phyloP scores from a whole-genome alignment of 805 yeast genomes.

The Tetrapisispora pingtungensis region DNA sequence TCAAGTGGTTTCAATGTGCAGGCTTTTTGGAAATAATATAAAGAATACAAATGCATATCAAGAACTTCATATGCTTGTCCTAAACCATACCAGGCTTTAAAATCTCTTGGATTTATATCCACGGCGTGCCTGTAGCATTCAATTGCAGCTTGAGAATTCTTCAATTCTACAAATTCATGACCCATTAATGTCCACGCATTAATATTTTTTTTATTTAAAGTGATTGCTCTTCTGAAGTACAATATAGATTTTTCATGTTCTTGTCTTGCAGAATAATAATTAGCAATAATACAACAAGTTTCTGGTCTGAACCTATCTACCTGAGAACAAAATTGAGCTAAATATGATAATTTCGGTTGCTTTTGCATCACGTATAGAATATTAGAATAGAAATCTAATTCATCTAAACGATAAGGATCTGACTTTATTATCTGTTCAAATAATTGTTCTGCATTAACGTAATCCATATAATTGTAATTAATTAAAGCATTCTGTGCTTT shows the following conservation, averaged over 20 bases:
- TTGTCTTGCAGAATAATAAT: conserved; percentile 81
- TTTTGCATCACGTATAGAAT: conserved; percentile 91
- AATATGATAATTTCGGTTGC: conserved; percentile 66
- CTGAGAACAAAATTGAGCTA: conserved; percentile 77
- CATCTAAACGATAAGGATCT: conserved; percentile 86
- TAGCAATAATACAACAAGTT: conserved; percentile 89
- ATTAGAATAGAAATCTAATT: conserved; percentile 88
- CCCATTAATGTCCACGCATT: conserved; percentile 99
- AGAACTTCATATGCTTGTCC: conserved; percentile 97
- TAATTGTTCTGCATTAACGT: conserved; percentile 62
- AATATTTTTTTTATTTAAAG: conserved; percentile 66
- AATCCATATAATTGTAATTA: conserved; percentile 77
- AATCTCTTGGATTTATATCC: conserved; percentile 79
- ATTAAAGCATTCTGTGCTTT: conserved; percentile 76
- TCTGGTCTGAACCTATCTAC: conserved; percentile 87
- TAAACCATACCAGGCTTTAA: conserved; percentile 95
- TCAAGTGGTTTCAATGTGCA: conserved; percentile 82
- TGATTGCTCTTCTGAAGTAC: conserved; percentile 83
- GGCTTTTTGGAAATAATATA: conserved; percentile 87
- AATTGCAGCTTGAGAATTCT: conserved; percentile 94
- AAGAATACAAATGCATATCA: conserved; percentile 87
- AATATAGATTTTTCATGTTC: conserved; percentile 93
- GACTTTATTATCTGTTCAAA: conserved; percentile 63
- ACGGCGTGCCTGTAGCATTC: conserved; percentile 91
- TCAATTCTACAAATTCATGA: conserved; percentile 93